Conservation (phyloP, 805 yeast species). For the Saccharomycopsis sp. region DNA sequence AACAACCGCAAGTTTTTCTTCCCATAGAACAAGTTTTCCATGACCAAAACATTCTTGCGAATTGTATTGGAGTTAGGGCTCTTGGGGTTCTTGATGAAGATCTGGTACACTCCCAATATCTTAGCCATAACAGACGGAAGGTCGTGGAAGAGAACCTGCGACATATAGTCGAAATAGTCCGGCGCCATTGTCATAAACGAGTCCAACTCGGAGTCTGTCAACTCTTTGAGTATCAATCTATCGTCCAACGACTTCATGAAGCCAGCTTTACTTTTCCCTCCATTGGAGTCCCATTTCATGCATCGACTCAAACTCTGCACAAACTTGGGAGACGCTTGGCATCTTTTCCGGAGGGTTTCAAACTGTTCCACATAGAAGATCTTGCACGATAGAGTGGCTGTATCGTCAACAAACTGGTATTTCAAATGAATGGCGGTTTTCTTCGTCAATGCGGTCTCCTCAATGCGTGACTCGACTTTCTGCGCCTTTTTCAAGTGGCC, state of each 20-base stretch:
- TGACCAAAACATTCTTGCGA: constrained; percentile 84
- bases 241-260: constrained; percentile 90
- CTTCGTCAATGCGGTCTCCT: constrained; percentile 38
- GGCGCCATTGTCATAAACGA: constrained; percentile 95
- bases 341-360: constrained; percentile 83
- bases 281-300: constrained; percentile 90
- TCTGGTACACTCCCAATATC: constrained; percentile 92
- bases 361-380: constrained; percentile 94
- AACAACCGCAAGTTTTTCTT: constrained; percentile 77
- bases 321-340: constrained; percentile 62
- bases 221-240: constrained; percentile 80
- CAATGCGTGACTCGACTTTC: background rate
- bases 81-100: constrained; percentile 73
- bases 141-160: constrained; percentile 91
- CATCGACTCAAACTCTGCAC: constrained; percentile 90
- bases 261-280: constrained; percentile 95
- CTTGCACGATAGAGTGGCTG: constrained; percentile 80
- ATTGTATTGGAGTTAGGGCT: constrained; percentile 56
- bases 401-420: constrained; percentile 85
- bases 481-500: background rate
- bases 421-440: constrained; percentile 84
- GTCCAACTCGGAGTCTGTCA: constrained; percentile 82
- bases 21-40: constrained; percentile 92
- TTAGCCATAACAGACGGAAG: constrained; percentile 92
- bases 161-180: constrained; percentile 90